Percentiles rank a stretch among this genome's conserved stretches.
These are phyloP conservation scores for Achlya hypogyna DNA, from an alignment of 352 stramenopile genomes.

Conservation along the genomic window DNA sequence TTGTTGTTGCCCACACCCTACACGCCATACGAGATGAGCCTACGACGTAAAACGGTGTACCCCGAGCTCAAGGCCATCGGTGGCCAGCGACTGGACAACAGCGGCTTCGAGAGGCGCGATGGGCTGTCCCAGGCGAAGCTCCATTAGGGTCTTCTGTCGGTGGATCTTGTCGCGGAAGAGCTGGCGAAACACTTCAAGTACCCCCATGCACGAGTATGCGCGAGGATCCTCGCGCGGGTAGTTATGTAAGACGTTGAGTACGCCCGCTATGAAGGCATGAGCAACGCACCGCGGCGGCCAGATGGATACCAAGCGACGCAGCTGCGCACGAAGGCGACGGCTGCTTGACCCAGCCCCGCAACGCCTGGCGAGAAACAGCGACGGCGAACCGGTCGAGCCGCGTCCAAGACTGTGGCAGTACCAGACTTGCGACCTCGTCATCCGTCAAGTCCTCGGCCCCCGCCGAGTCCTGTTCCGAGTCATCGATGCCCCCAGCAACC, in stretches of 20 bases:
- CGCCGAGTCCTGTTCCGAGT: neutral
- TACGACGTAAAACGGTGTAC: neutral
- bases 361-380: neutral
- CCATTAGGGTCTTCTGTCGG: slow-evolving; percentile 20
- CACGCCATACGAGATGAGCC: neutral
- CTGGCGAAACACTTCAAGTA: slow-evolving; percentile 21
- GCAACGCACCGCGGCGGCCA: neutral
- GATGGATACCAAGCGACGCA: slow-evolving; percentile 31
- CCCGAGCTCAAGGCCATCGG: neutral
- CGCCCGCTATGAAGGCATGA: slow-evolving; percentile 27
- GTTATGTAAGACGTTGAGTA: slow-evolving; percentile 35
- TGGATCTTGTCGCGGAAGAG: slow-evolving; percentile 19
- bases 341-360: slow-evolving; percentile 50
- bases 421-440: neutral
- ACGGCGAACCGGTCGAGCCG: neutral
- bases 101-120: slow-evolving; percentile 24
- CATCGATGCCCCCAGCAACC: neutral
- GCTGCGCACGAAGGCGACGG: slow-evolving; percentile 56
- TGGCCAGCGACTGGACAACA: neutral
- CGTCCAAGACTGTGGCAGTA: neutral
- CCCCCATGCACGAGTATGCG: slow-evolving; percentile 25
- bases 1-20: neutral
- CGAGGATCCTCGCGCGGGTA: slow-evolving; percentile 23
- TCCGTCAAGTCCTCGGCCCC: neutral
- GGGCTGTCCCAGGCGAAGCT: slow-evolving; percentile 21